Evolutionary conservation across 1,284 basidiomycete genomes (phyloP).

Genomic region (Ceratobasidium sp.): DNA sequence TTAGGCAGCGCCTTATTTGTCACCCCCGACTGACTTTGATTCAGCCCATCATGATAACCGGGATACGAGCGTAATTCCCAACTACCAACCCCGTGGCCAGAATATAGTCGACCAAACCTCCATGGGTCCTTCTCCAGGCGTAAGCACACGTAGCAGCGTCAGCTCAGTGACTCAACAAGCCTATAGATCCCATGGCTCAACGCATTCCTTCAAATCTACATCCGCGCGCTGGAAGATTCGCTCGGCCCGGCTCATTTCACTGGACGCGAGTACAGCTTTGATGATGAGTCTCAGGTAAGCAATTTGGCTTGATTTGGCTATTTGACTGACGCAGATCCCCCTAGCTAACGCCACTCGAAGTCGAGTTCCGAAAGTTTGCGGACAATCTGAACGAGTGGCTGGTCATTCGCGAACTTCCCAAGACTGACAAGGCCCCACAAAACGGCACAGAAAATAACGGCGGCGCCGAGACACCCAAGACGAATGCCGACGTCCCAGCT

Average conservation of each 20-base stretch:
- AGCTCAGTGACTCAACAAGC: slow-evolving; percentile 23
- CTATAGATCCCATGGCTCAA: slow-evolving; percentile 69
- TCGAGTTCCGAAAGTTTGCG: slow-evolving; percentile 43
- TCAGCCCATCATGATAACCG: slow-evolving; percentile 73
- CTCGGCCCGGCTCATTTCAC: slow-evolving; percentile 71
- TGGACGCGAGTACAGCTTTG: slow-evolving; percentile 59
- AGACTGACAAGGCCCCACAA: slow-evolving; percentile 59
- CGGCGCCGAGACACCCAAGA: slow-evolving; percentile 48
- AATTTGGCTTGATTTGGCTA: slow-evolving; percentile 20
- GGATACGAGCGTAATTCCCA: slow-evolving; percentile 76
- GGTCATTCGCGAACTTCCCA: slow-evolving; percentile 40
- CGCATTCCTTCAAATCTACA: slow-evolving; percentile 74
- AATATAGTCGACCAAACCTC: slow-evolving; percentile 68
- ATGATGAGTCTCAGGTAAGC: slow-evolving; percentile 54
- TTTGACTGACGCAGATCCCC: not conserved
- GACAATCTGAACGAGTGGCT: slow-evolving; percentile 44
- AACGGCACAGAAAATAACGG: slow-evolving; percentile 62
- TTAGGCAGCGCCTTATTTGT: too few relatives aligned
- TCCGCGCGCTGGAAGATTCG: slow-evolving; percentile 61
- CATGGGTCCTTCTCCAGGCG: slow-evolving; percentile 67
- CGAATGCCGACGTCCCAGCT: slow-evolving; percentile 52
- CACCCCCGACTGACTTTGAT: slow-evolving; percentile 47
- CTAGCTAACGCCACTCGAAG: slow-evolving; percentile 39
- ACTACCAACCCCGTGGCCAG: slow-evolving; percentile 67
- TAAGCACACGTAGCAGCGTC: slow-evolving; percentile 48